Evolutionary conservation across 2,329 filamentous ascomycete species (phyloP), one percentile per base, ranked within the genome.

Genomic region (Pseudogymnoascus sp.): DNA sequence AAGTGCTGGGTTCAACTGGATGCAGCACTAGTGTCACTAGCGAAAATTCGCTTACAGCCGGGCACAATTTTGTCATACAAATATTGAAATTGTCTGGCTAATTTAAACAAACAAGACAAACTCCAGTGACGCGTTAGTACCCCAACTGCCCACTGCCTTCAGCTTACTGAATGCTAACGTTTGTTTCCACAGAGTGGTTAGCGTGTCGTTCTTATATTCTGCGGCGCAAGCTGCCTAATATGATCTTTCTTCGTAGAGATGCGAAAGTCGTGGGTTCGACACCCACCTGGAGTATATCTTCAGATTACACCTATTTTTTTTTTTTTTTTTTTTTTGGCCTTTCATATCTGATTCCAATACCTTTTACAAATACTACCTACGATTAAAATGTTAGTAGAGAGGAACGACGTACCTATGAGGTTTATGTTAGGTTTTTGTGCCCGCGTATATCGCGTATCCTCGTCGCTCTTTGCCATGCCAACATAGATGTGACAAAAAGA

Each of bases 221-320:
- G 57, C 64, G 64, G 65, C 63, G 51, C 64, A 66, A 65, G 59
- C 65, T 59, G 64, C 57, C 45, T 64, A 67, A 66, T 71, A 71
- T 73, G 71, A 69, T 63, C 67, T 66, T 69, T 42, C 37, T 42
- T 67, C 63, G 67, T 57, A 72, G 73, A 67, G 66, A 74, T 74
- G 73, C 73, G 73, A 74, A 74, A 73, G 73, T 75, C 73, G 72
- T 68, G 73, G 73, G 73, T 74, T 75, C 73, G 69, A 75, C 65
- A 69, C 72, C 73, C 73, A 68, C 71, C 71, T 71, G 73, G 73
- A 69, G 66, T 70, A 72, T 62, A 61, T 64, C 62, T 65, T 66
- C 62, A 37, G 47, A 37, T 23, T 63, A 62, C 36, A 61, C 62
- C 31, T 60, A 26, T 59, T 59, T 63, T 63, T 63, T 60, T 23